Percentiles rank a stretch among this genome's conserved stretches.
Conservation (phyloP, 768 basidiomycete species). For the Mycena leptocephala region DNA sequence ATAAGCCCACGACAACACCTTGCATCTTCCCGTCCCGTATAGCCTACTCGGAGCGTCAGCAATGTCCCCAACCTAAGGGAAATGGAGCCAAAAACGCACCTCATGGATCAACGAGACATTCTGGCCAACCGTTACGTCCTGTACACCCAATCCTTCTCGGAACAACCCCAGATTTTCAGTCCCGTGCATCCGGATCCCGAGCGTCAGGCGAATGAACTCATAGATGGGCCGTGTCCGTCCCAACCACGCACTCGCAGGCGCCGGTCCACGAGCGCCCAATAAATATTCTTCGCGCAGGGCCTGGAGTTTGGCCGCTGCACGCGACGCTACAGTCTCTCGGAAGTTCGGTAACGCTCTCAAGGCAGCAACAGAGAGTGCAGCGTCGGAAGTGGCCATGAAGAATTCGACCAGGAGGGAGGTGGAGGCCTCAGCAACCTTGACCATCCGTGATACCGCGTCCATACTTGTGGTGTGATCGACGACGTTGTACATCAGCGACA, state of each 20-base stretch:
- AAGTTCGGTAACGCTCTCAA: not conserved
- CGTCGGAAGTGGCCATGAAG: not conserved
- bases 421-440: conserved; percentile 1
- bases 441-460: conserved; percentile 15
- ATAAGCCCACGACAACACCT: not conserved
- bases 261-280: not conserved
- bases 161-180: not conserved
- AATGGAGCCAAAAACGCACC: not conserved
- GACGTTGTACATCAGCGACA: conserved; percentile 8
- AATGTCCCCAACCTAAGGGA: not conserved
- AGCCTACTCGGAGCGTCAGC: not conserved
- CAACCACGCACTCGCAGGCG: not conserved
- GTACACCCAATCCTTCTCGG: not conserved
- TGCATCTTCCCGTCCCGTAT: conserved; percentile 1
- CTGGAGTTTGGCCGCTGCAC: conserved; percentile 69
- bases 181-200: not conserved
- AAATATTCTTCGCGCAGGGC: conserved; percentile 48
- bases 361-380: not conserved
- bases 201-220: not conserved
- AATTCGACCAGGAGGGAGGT: not conserved
- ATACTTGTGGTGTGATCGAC: conserved; percentile 23
- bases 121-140: not conserved
- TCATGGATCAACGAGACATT: not conserved
- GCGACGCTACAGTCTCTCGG: not conserved
- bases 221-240: not conserved